These are phyloP conservation scores for Rhipidocladum racemiflorum DNA, from an alignment of 176 grass and related monocot genomes.

Conservation along the genomic window DNA sequence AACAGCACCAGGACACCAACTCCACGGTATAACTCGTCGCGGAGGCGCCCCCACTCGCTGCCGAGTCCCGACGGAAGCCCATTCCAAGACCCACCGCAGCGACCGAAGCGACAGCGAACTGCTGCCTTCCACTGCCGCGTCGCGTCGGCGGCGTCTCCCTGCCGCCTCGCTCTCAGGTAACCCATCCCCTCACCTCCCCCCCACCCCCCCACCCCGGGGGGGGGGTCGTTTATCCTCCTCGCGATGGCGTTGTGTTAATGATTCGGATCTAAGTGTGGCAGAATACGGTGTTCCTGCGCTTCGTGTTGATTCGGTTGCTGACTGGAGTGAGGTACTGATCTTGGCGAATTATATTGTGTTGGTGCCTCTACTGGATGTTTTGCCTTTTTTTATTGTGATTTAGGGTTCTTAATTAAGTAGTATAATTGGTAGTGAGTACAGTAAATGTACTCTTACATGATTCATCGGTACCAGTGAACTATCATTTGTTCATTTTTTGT, in stretches of 20 bases:
- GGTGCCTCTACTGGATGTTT: neutral
- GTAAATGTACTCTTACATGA: neutral
- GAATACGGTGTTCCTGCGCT: neutral
- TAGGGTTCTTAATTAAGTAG: neutral
- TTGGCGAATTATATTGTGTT: neutral
- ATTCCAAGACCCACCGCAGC: neutral
- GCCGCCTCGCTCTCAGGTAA: conserved; percentile 11
- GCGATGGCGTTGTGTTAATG: neutral
- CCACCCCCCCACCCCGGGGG: too few species aligned
- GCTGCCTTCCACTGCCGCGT: neutral
- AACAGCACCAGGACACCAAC: conserved; percentile 12
- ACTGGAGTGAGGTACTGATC: neutral
- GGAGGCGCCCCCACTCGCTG: neutral
- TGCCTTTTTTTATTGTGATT: neutral
- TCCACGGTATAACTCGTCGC: conserved; percentile 11
- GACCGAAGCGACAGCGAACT: neutral
- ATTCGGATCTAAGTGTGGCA: neutral
- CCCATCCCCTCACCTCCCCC: neutral
- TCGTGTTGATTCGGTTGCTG: neutral
- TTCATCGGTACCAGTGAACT: neutral
- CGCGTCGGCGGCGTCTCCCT: neutral
- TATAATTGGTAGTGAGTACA: neutral
- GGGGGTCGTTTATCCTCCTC: neutral
- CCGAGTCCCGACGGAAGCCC: neutral
- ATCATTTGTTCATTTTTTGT: neutral